phyloP scores from a whole-genome alignment of 495 filamentous ascomycete species.

The Echria macrotheca region DNA sequence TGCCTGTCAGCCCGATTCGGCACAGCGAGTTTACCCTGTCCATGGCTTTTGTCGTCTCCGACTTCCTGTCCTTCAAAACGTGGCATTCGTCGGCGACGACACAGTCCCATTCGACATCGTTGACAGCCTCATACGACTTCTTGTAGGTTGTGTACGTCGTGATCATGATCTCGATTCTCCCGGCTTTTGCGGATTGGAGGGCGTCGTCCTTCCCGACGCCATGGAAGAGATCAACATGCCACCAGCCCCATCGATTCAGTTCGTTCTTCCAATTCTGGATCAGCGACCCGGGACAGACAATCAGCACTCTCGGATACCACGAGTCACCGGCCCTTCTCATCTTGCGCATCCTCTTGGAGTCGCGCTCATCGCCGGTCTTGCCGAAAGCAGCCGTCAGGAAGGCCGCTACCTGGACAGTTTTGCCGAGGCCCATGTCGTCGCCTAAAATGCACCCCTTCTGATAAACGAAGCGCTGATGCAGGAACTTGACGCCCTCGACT shows the following conservation, averaged over 20 bases:
- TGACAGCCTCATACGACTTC: conserved; percentile 66
- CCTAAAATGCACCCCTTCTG: conserved; percentile 87
- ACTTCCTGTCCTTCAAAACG: conserved; percentile 71
- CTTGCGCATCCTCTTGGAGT: conserved; percentile 87
- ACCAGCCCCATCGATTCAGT: conserved; percentile 88
- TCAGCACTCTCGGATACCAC: conserved; percentile 86
- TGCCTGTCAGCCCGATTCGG: conserved; percentile 88
- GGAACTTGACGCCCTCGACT: conserved; percentile 74
- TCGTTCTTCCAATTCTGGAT: conserved; percentile 90
- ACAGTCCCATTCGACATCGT: conserved; percentile 88
- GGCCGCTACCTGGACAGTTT: conserved; percentile 94
- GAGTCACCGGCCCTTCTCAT: conserved; percentile 53
- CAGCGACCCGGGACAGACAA: conserved; percentile 82
- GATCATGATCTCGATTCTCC: conserved; percentile 80
- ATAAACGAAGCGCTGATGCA: conserved; percentile 86
- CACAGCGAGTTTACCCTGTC: conserved; percentile 89
- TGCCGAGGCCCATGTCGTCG: conserved; percentile 97
- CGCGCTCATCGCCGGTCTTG: conserved; percentile 87
- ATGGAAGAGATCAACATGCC: conserved; percentile 81
- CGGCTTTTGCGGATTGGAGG: conserved; percentile 66
- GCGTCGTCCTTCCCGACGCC: conserved; percentile 67
- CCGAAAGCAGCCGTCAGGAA: conserved; percentile 92
- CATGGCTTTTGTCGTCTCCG: conserved; percentile 80
- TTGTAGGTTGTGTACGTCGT: conserved; percentile 91
- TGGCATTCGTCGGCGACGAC: conserved; percentile 98